A percentile compares a stretch with the other conserved stretches of the same genome.
phyloP scores from a whole-genome alignment of 2,329 filamentous ascomycete genomes.

The Ramularia endophylla region DNA sequence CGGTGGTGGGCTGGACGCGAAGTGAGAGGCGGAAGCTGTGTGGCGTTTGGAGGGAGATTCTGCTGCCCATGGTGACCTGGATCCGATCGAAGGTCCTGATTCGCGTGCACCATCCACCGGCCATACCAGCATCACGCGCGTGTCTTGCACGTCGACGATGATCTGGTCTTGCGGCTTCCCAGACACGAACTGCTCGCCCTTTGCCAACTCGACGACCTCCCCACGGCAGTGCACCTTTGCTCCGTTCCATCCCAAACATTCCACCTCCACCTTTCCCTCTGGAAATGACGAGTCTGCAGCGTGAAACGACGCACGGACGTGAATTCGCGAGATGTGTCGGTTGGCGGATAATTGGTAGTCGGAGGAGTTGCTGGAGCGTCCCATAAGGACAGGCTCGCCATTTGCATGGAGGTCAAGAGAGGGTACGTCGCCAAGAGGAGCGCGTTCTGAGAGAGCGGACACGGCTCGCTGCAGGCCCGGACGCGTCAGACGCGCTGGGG shows the following conservation, averaged over 20 bases:
- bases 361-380: conserved; percentile 90
- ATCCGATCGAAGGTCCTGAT: conserved; percentile 47
- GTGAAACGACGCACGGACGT: conserved; percentile 82
- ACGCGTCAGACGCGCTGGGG: conserved; percentile 52
- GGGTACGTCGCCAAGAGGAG: conserved; percentile 77
- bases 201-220: conserved; percentile 75
- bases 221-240: conserved; percentile 88
- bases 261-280: conserved; percentile 74
- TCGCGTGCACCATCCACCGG: conserved; percentile 53
- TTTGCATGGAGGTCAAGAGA: conserved; percentile 72
- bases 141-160: conserved; percentile 92
- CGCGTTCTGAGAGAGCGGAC: conserved; percentile 67
- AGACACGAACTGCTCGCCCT: conserved; percentile 84
- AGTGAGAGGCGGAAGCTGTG: conserved; percentile 33
- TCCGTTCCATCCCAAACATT: conserved; percentile 95
- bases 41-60: conserved; percentile 52
- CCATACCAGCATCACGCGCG: conserved; percentile 85
- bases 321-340: conserved; percentile 85
- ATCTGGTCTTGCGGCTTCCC: conserved; percentile 84
- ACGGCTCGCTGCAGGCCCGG: conserved; percentile 54
- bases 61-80: conserved; percentile 60
- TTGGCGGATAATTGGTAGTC: conserved; percentile 91
- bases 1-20: conserved; percentile 56
- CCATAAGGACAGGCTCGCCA: conserved; percentile 79
- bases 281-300: conserved; percentile 61